Base-by-base conservation (phyloP, 2,329 filamentous ascomycete genomes). In the Metarhizium humberi region DNA sequence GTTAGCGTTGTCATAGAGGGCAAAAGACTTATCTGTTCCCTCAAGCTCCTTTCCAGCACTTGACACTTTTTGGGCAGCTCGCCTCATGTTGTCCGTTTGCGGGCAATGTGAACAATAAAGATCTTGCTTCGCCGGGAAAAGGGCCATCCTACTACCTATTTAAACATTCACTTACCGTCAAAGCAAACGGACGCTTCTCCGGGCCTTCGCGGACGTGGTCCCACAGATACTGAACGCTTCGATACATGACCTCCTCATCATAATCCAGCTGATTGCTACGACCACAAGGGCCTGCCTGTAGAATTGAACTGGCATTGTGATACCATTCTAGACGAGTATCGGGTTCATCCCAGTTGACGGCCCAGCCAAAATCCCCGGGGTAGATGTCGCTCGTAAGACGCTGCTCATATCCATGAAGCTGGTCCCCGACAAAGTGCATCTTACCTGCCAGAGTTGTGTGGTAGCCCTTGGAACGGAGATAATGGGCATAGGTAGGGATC, bases 401-500 rank as follows among this genome's bases (percentile, higher is more conserved):
- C 65, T 90, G 87, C 75, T 96, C 92, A 66, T 95, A 96, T 34
- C 92, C 92, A 69, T 96, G 92, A 57, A 96, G 78, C 73, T 96
- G 92, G 68, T 96, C 92, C 38, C 92, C 92, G 54, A 95, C 88
- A 69, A 96, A 96, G 73, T 96, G 92, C 92, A 96, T 96, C 79
- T 96, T 96, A 59, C 92, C 92, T 5, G 92, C 90, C 62, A 96
- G 77, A 6, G 87, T 88, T 13, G 92, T 96, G 72, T 96, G 89
- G 66, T 96, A 96, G 53, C 90, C 90, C 64, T 86, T 84, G 46
- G 82, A 79, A 51, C 92, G 87, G 54, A 96, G 77, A 72, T 96
- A 96, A 71, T 96, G 92, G 8, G 92, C 90, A 67, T 95, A 96
- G 1, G 92, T 96, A 14, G 91, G 92, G 34, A 89, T 82, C 63